Percentiles rank a stretch among this genome's conserved stretches.
Conservation (phyloP, 2,329 filamentous ascomycete species). For the Fusarium sp. region DNA sequence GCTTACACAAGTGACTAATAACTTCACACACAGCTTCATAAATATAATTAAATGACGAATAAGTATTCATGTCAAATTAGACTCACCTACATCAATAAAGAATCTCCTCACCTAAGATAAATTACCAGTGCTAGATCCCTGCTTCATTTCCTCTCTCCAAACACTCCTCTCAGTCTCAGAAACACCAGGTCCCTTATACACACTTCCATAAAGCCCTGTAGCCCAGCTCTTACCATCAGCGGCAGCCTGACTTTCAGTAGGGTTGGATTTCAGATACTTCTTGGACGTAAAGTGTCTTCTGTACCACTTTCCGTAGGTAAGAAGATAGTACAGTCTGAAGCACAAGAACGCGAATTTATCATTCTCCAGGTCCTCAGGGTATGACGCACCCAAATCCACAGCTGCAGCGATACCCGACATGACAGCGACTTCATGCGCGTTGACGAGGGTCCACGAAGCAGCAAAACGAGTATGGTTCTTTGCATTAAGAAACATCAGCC, state of each 20-base stretch:
- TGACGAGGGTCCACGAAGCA: slow-evolving; percentile 27
- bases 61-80: too few species aligned
- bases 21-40: too few species aligned
- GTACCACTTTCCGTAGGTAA: slow-evolving; percentile 74
- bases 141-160: slow-evolving; percentile 60
- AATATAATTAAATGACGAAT: too few species aligned
- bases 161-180: slow-evolving; percentile 64
- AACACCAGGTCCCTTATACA: slow-evolving; percentile 71
- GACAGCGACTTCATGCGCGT: slow-evolving; percentile 21
- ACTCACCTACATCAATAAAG: too few species aligned
- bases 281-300: slow-evolving; percentile 51
- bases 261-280: slow-evolving; percentile 18
- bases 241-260: slow-evolving; percentile 55
- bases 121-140: slow-evolving; percentile 54
- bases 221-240: slow-evolving; percentile 66
- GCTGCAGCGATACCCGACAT: slow-evolving; percentile 36
- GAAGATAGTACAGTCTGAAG: slow-evolving; percentile 72
- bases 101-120: slow-evolving; percentile 35
- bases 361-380: slow-evolving; percentile 66
- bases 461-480: slow-evolving; percentile 37
- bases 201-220: slow-evolving; percentile 69
- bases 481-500: slow-evolving; percentile 38
- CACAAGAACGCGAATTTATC: slow-evolving; percentile 71
- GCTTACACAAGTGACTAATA: too few species aligned
- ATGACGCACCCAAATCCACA: slow-evolving; percentile 21